Evolutionary conservation across 2,329 filamentous ascomycete species (phyloP), one percentile per base, ranked within the genome.

Genomic region (Chaetomiaceae sp.): DNA sequence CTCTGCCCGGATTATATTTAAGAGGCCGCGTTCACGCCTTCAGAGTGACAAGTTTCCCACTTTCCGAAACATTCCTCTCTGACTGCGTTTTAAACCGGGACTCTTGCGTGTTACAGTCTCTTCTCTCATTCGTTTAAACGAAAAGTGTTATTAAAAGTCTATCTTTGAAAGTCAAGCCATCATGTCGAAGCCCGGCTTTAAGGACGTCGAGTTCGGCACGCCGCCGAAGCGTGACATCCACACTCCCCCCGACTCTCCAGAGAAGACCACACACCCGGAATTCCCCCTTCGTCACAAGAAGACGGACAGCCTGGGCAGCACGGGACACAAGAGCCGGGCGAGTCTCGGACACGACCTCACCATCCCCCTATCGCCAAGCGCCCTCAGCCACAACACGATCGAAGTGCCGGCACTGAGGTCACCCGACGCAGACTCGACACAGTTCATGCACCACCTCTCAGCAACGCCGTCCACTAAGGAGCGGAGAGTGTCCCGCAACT

Each of bases 371-470:
- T 59, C 56, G 12, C 49, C 59, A 12, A 20, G 16, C n/a, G 39
- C n/a, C 12, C 58, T 68, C 41, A 70, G 65, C 16, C 62, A 73
- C 53, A 76, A 75, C 48, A 73, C 82, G 38, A 79, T 89, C 62
- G 85, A 89, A 70, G 75, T 89, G 41, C 85, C 85, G 35, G 84
- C 85, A 20, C 79, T 82, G 49, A 73, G 83, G 58, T 86, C 81
- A 48, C 78, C 83, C 48, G 79, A 87, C 56, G 83, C 85, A 27
- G 83, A 89, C 69, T 81, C 80, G 21, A 70, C 78, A 39, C 74
- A 78, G 58, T 85, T 83, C 69, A 88, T 89, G 85, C 85, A 89
- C 75, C 82, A 79, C 62, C 73, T 89, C 62, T 86, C 82, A 62
- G 70, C 83, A 40, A 73, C 78, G 13, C 85, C 84, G 14, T 88